Percentiles rank a stretch among this genome's conserved stretches.
These are phyloP conservation scores for Epichloe festucae DNA, from an alignment of 2,329 filamentous ascomycete genomes.

Conservation along the genomic window DNA sequence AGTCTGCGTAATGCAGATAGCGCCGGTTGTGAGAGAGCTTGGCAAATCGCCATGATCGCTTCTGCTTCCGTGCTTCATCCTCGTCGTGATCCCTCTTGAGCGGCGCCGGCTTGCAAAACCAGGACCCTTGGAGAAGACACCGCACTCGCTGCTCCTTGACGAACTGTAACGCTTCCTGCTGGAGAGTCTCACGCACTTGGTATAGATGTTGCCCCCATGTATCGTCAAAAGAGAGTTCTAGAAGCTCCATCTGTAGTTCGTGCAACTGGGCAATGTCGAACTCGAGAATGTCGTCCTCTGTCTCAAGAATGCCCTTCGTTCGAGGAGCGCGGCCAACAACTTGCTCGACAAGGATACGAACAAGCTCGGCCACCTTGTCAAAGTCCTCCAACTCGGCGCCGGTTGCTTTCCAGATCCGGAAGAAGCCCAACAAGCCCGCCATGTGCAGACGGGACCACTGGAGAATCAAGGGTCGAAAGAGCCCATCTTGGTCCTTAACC, in stretches of 20 bases:
- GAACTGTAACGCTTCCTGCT: conserved; percentile 85
- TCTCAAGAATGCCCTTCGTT: conserved; percentile 70
- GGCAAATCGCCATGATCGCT: conserved; percentile 64
- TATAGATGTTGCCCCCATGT: conserved; percentile 84
- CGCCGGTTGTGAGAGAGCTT: conserved; percentile 83
- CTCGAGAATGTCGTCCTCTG: conserved; percentile 79
- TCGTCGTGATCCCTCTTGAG: conserved; percentile 20
- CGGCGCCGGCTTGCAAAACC: conserved; percentile 53
- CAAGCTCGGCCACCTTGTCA: conserved; percentile 81
- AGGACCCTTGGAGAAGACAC: conserved; percentile 76
- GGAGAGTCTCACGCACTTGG: conserved; percentile 83
- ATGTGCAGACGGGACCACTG: conserved; percentile 91
- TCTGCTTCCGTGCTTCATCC: conserved; percentile 23
- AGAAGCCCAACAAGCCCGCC: conserved; percentile 72
- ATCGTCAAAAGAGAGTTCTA: conserved; percentile 85
- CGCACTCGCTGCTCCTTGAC: conserved; percentile 93
- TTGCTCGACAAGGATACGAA: conserved; percentile 80
- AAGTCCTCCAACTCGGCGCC: conserved; percentile 79
- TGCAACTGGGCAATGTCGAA: conserved; percentile 70
- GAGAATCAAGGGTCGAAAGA: conserved; percentile 76
- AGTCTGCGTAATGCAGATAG: conserved; percentile 83
- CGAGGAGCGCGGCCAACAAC: conserved; percentile 73
- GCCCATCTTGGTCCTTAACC: conserved; percentile 65
- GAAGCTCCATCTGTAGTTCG: conserved; percentile 82
- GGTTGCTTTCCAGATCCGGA: conserved; percentile 85